Evolutionary conservation across 345 rosid species (phyloP), one percentile per base, ranked within the genome.

Genomic region (Eucalyptus virginea): DNA sequence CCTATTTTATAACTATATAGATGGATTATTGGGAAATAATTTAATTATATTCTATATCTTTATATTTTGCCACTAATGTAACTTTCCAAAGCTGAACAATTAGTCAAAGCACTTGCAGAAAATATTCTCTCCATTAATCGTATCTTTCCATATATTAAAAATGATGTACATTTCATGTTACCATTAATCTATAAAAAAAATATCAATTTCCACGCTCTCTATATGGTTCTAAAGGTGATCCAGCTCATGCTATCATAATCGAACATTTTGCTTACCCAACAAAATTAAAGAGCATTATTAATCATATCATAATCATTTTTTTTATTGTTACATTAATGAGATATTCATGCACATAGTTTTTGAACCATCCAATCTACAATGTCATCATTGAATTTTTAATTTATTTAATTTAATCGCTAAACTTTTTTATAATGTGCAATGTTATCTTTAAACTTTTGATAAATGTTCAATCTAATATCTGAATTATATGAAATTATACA

Each of bases 401-500:
- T 62, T 14, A 32, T 30, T 58, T 32, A 30, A 6, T n/a, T 2
- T 15, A 17, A 2, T n/a, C 5, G 1, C 0, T 65, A 1, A 65
- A 15, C 0, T n/a, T 13, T n/a, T 2, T 52, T 52, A 1, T 52
- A 19, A 52, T 19, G 2, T 19, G 2, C 77, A n/a, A 2, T 15
- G 0, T 4, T 0, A 1, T n/a, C 6, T 1, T 2, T 65, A 7
- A 65, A 4, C 0, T 15, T 13, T 65, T 7, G 3, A n/a, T 30
- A 65, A 65, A 65, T 15, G 10, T 15, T 7, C 21, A n/a, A 65
- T n/a, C 0, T 65, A 16, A 10, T 8, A 0, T 17, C 16, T 4
- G 6, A 65, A n/a, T 4, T 65, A n/a, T 65, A n/a, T n/a, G 11
- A 65, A 65, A n/a, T 6, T 65, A 8, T 2, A 21, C 6, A n/a